phyloP scores from a whole-genome alignment of 2,329 filamentous ascomycete species.

The Claviceps paspali region DNA sequence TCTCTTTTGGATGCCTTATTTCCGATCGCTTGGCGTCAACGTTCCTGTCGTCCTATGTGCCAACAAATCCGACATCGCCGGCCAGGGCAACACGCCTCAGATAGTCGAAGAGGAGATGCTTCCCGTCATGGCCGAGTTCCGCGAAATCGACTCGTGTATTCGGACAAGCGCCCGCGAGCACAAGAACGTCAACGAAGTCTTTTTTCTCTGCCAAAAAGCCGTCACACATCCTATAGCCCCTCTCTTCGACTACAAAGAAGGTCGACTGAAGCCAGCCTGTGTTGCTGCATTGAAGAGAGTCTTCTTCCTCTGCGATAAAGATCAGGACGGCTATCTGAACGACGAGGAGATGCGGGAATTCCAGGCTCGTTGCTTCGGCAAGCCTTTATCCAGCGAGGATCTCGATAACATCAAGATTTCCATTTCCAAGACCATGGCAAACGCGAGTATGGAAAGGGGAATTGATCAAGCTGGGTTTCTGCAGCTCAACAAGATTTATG shows the following conservation, averaged over 20 bases:
- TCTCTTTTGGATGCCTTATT: slow-evolving; percentile 97
- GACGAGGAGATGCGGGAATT: slow-evolving; percentile 86
- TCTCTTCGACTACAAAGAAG: slow-evolving; percentile 92
- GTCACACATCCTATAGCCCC: slow-evolving; percentile 95
- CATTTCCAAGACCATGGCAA: slow-evolving; percentile 53
- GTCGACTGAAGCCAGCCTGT: slow-evolving; percentile 71
- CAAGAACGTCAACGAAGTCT: slow-evolving; percentile 87
- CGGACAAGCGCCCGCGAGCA: slow-evolving; percentile 84
- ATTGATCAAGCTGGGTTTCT: slow-evolving; percentile 76
- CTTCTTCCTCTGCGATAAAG: slow-evolving; percentile 92
- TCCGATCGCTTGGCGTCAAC: slow-evolving; percentile 94
- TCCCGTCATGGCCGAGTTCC: slow-evolving; percentile 95
- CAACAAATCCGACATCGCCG: slow-evolving; percentile 86
- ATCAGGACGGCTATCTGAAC: slow-evolving; percentile 84
- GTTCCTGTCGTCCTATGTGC: slow-evolving; percentile 93
- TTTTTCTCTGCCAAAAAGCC: slow-evolving; percentile 95
- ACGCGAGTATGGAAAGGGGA: slow-evolving; percentile 49
- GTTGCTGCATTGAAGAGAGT: slow-evolving; percentile 75
- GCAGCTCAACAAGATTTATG: slow-evolving; percentile 86
- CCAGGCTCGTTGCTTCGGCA: slow-evolving; percentile 83
- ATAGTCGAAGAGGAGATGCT: slow-evolving; percentile 95
- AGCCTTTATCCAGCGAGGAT: slow-evolving; percentile 65
- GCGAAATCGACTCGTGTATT: slow-evolving; percentile 97
- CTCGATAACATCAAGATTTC: slow-evolving; percentile 82
- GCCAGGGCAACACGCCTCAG: slow-evolving; percentile 61